These are phyloP conservation scores for Sclerospora graminicola DNA, from an alignment of 352 stramenopile species.

Conservation along the genomic window DNA sequence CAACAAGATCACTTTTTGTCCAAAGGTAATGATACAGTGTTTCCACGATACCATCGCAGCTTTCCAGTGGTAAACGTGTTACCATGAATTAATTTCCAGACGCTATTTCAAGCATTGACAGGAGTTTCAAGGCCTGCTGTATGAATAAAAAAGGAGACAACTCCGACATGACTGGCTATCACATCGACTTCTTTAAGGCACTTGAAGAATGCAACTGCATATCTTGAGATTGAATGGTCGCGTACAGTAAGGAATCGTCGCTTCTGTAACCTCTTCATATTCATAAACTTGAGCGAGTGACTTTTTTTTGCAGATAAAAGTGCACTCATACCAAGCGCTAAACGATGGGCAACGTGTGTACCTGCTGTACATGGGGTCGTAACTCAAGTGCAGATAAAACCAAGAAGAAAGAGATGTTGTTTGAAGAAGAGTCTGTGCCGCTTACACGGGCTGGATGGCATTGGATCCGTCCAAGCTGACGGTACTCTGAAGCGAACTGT, in stretches of 20 bases:
- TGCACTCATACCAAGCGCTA: too few species aligned
- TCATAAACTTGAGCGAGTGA: too few species aligned
- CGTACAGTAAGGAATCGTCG: constrained; percentile 10
- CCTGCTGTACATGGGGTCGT: constrained; percentile 16
- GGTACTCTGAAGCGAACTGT: constrained; percentile 41
- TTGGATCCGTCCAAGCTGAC: constrained; percentile 23
- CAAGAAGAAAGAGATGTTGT: constrained; percentile 32
- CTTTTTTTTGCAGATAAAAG: too few species aligned
- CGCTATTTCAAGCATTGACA: constrained; percentile 18
- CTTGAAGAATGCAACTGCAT: constrained; percentile 57
- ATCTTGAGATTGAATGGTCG: constrained; percentile 18
- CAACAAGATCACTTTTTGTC: constrained; percentile 87
- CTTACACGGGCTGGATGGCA: constrained; percentile 33
- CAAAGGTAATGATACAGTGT: constrained; percentile 87
- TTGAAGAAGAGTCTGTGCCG: constrained; percentile 53
- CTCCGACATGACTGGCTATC: too few species aligned
- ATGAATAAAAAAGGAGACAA: too few species aligned
- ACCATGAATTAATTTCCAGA: constrained; percentile 29
- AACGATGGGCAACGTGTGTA: constrained; percentile 7
- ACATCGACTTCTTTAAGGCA: constrained; percentile 53
- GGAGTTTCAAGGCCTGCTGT: constrained; percentile 13
- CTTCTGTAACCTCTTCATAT: neutral
- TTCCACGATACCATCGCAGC: constrained; percentile 76
- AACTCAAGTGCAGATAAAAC: constrained; percentile 2
- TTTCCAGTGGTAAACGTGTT: constrained; percentile 57